These are phyloP conservation scores for Pleurotus tuber-regium DNA, from an alignment of 768 basidiomycete species.

Conservation along the genomic window DNA sequence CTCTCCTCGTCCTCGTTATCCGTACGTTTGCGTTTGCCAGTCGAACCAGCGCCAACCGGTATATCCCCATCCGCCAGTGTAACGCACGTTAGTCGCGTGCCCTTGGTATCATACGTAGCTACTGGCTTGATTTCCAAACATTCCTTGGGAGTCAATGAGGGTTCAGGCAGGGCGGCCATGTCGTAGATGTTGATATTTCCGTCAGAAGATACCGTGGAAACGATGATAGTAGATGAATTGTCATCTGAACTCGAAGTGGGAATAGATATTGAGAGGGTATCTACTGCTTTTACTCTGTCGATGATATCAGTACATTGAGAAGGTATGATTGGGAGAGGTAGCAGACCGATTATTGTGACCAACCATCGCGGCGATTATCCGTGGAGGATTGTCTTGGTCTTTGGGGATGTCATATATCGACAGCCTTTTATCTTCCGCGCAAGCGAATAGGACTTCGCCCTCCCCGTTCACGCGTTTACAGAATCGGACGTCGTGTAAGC, in stretches of 20 bases:
- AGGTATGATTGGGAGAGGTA: no score
- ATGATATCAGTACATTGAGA: no score
- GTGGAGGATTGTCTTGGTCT: constrained; percentile 44
- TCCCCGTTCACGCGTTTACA: constrained; percentile 52
- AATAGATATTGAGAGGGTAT: constrained; percentile 60
- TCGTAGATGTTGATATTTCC: constrained; percentile 82
- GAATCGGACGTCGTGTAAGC: constrained; percentile 85
- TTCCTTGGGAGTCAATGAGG: constrained; percentile 12
- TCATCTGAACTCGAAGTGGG: constrained; percentile 32
- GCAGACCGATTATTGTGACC: constrained; percentile 88
- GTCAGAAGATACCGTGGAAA: constrained; percentile 85
- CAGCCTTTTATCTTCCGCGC: constrained; percentile 87
- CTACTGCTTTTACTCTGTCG: constrained; percentile 78
- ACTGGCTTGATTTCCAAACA: constrained; percentile 49
- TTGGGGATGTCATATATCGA: constrained; percentile 67
- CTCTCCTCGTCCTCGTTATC: constrained; percentile 31
- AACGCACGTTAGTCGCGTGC: constrained; percentile 79
- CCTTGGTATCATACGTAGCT: constrained; percentile 78
- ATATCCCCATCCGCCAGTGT: constrained; percentile 53
- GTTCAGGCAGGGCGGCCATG: constrained; percentile 46
- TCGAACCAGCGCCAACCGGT: constrained; percentile 11
- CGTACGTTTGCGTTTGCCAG: constrained; percentile 29
- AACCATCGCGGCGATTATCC: constrained; percentile 64
- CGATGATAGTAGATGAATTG: constrained; percentile 47
- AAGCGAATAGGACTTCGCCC: constrained; percentile 75